Percentiles rank a stretch among this genome's conserved stretches.
These are phyloP conservation scores for Mycena sp. DNA, from an alignment of 1,284 basidiomycete species.

Conservation along the genomic window DNA sequence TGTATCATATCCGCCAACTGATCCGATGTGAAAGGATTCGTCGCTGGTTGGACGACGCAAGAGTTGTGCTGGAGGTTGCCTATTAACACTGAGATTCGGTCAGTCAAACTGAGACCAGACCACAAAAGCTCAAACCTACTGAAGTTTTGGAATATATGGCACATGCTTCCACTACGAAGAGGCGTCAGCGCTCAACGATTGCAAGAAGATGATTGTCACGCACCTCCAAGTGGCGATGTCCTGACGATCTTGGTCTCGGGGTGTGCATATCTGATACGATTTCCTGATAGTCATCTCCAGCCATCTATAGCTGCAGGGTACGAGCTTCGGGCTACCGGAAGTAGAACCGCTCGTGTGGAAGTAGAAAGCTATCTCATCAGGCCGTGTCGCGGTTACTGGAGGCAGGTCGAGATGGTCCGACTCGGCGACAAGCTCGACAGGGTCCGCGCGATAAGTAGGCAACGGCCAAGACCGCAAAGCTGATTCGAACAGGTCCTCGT, in stretches of 20 bases:
- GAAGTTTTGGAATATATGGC: conserved; percentile 73
- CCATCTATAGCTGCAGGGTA: conserved; percentile 73
- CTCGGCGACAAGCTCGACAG: conserved; percentile 43
- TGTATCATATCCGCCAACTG: conserved; percentile 78
- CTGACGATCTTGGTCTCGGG: conserved; percentile 57
- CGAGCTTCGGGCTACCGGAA: conserved; percentile 77
- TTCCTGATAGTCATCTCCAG: conserved; percentile 64
- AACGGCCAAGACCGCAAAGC: conserved; percentile 58
- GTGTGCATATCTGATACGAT: conserved; percentile 59
- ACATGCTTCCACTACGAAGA: conserved; percentile 68
- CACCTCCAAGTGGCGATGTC: conserved; percentile 78
- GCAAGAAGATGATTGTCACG: conserved; percentile 43
- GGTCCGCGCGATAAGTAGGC: conserved; percentile 53
- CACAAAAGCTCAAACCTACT: conserved; percentile 54
- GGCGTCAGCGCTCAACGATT: conserved; percentile 39
- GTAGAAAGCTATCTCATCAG: conserved; percentile 63
- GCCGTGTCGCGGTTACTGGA: conserved; percentile 51
- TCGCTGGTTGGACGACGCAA: conserved; percentile 75
- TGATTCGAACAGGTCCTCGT: conserved; percentile 55
- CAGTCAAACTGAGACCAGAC: conserved; percentile 35
- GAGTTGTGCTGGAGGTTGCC: conserved; percentile 74
- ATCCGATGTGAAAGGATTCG: conserved; percentile 68
- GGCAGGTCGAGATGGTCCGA: conserved; percentile 47
- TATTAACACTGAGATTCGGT: conserved; percentile 61
- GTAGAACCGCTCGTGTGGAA: conserved; percentile 82